Percentiles rank a stretch among this genome's conserved stretches.
Conservation (phyloP, 1,284 basidiomycete species). For the Baeospora myosura region DNA sequence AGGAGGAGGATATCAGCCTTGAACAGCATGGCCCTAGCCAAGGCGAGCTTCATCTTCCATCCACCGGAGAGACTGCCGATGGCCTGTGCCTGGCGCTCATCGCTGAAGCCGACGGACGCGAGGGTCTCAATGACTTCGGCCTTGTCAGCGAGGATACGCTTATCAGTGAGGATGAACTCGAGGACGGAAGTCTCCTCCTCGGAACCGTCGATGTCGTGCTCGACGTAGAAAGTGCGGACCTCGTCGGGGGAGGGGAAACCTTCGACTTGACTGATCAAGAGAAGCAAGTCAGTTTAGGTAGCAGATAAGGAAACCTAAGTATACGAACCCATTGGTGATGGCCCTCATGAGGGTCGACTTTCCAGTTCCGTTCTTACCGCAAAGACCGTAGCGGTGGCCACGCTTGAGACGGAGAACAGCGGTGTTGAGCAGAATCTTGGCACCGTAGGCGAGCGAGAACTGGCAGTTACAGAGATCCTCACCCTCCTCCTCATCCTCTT, state of each 20-base stretch:
- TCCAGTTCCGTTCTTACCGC: constrained; percentile 96
- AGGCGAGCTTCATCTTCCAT: constrained; percentile 99
- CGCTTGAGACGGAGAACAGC: constrained; percentile 95
- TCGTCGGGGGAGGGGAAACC: constrained; percentile 95
- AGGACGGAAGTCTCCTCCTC: constrained; percentile 90
- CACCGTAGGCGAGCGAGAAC: constrained; percentile 97
- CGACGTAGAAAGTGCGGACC: constrained; percentile 97
- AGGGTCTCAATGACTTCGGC: constrained; percentile 77
- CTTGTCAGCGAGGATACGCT: constrained; percentile 71
- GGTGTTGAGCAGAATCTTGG: constrained; percentile 96
- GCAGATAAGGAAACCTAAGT: constrained; percentile 2
- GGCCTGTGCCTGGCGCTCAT: constrained; percentile 77
- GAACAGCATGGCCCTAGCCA: constrained; percentile 98
- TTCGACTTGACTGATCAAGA: constrained; percentile 71
- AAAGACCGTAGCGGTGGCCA: constrained; percentile 97
- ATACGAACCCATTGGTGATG: constrained; percentile 70
- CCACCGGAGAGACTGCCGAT: constrained; percentile 96
- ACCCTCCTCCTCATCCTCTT: constrained; percentile 92
- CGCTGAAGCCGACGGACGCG: constrained; percentile 85
- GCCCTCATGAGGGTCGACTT: constrained; percentile 98
- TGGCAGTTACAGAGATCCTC: constrained; percentile 98
- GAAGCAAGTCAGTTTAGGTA: constrained; percentile 5
- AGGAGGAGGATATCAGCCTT: constrained; percentile 95
- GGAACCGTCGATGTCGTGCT: constrained; percentile 96
- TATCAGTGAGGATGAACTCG: constrained; percentile 82